Base-by-base conservation (phyloP, 495 filamentous ascomycete species). In the Penicillium daleae region DNA sequence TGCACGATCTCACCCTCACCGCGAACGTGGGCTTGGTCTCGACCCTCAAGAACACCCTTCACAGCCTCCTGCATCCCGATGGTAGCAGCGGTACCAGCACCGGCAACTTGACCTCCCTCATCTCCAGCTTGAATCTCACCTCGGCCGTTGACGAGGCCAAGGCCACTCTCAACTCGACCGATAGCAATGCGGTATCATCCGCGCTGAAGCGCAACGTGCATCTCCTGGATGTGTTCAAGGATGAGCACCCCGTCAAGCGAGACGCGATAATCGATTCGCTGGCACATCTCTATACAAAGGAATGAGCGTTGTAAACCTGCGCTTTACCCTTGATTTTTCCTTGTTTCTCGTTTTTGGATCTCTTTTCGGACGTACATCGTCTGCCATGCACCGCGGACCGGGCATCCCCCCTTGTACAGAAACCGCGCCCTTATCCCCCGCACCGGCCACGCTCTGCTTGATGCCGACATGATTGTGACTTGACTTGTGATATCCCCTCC, bases 11-110 rank as follows among this genome's bases (percentile, higher is more conserved):
- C 0, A 68, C 75, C 4, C 64, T 80, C 27, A 66, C 65, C 4
- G 78, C 76, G 2, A 55, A 71, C 5, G 71, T 78, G n/a, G 52
- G 66, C 9, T 50, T 80, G 12, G 67, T 63, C 27, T 61, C 57
- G 6, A 57, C 74, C 15, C 17, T 80, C 21, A 69, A 65, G 56
- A 80, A 80, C 60, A 76, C 76, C 1, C 62, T 80, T 19, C 65
- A 71, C 27, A 66, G 61, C 3, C 52, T 77, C 6, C 21, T 67
- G 29, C 51, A 54, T 13, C n/a, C 29, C 31, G 39, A 44, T 9
- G 37, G 35, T n/a, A 27, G 12, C 37, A 57, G 62, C 21, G 49
- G 35, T n/a, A 56, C n/a, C 31, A 46, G 35, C 32, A 56, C n/a
- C 31, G 35, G 37, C 12, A 56, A 56, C 27, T n/a, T 54, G 7